Conservation (phyloP, 2,329 filamentous ascomycete genomes). For the Pseudogymnoascus sp. region DNA sequence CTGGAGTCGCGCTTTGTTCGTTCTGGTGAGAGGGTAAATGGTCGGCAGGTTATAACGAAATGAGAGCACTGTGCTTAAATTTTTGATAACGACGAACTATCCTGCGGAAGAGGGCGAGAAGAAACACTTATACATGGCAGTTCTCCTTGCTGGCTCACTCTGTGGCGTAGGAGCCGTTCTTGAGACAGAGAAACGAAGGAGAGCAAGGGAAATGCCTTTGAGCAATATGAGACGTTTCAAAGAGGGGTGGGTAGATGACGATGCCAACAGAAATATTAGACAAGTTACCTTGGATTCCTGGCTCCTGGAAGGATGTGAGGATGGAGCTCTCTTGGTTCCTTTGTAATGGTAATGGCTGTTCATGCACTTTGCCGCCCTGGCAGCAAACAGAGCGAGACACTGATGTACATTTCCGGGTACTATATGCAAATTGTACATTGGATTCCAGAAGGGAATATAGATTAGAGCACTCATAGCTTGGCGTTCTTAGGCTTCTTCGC, state of each 20-base stretch:
- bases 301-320: neutral
- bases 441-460: neutral
- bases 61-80: neutral
- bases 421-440: neutral
- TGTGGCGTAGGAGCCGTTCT: neutral
- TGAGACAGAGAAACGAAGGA: slow-evolving; percentile 4
- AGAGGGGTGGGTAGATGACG: neutral
- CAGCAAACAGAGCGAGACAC: slow-evolving; percentile 2
- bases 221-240: neutral
- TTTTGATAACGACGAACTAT: neutral
- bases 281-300: neutral
- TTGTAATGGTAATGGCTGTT: neutral
- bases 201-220: slow-evolving; percentile 1
- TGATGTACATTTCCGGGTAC: neutral
- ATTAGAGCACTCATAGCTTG: slow-evolving; percentile 14
- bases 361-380: neutral
- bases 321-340: neutral
- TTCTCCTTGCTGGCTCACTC: neutral
- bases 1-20: neutral
- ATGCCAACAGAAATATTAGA: neutral
- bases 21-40: neutral
- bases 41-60: neutral
- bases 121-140: neutral
- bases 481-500: slow-evolving; percentile 19
- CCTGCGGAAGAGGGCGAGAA: neutral